A percentile compares a stretch with the other conserved stretches of the same genome.
Evolutionary conservation across 2,329 filamentous ascomycete genomes (phyloP).

Genomic region (Xylariaceae sp.): DNA sequence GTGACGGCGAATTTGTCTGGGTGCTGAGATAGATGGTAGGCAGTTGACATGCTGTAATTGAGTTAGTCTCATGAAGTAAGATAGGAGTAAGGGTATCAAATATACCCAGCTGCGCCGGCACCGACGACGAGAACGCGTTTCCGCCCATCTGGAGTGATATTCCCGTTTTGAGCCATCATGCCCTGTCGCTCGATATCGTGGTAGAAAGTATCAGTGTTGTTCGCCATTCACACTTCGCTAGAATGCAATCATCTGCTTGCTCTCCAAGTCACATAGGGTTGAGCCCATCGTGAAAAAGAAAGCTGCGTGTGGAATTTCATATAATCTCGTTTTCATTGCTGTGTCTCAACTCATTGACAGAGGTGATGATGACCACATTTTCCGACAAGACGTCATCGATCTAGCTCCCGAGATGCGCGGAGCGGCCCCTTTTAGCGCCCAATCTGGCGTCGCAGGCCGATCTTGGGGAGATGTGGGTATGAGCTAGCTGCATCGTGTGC

Average conservation of each 20-base stretch:
- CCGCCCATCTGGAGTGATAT: slow-evolving; percentile 19
- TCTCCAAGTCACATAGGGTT: not conserved
- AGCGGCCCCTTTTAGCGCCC: not conserved
- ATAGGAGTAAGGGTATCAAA: not conserved
- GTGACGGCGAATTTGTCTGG: slow-evolving; percentile 58
- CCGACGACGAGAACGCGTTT: slow-evolving; percentile 39
- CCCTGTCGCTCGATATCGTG: slow-evolving; percentile 20
- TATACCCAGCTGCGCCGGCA: slow-evolving; percentile 38
- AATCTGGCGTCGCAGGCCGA: not conserved
- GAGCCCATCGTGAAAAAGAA: not conserved
- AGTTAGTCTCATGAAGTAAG: not conserved
- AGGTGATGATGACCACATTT: slow-evolving; percentile 12
- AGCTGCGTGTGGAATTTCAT: not conserved
- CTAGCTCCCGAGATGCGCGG: not conserved
- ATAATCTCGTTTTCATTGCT: not conserved
- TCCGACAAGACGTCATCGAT: slow-evolving; percentile 16
- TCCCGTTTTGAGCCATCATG: slow-evolving; percentile 22
- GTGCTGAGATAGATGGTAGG: slow-evolving; percentile 56
- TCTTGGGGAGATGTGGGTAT: not conserved
- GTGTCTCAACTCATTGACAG: not conserved
- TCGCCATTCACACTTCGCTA: slow-evolving; percentile 6
- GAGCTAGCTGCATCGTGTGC: not conserved
- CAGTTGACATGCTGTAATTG: slow-evolving; percentile 46
- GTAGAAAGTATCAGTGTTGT: slow-evolving; percentile 12
- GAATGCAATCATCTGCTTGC: not conserved